A percentile compares a stretch with the other conserved stretches of the same genome.
Conservation (phyloP, 352 stramenopile species). For the Phytopythium mirpurense region DNA sequence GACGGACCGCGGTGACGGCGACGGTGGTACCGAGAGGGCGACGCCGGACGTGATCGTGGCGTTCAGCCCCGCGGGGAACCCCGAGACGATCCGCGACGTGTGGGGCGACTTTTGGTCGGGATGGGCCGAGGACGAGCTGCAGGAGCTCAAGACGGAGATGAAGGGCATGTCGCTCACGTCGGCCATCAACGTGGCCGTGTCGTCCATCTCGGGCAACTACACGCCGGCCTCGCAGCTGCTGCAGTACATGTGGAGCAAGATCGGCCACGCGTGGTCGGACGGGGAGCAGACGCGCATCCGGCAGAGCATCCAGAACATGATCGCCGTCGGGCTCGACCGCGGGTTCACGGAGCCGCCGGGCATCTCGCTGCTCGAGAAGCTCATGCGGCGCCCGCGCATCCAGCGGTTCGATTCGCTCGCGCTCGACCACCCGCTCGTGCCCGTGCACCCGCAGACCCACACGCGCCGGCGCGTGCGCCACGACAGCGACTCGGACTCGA, state of each 20-base stretch:
- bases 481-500: constrained; percentile 56
- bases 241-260: constrained; percentile 82
- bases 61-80: constrained; percentile 72
- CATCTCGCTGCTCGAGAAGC: constrained; percentile 70
- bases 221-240: constrained; percentile 63
- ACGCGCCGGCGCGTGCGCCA: constrained; percentile 29
- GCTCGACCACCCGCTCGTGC: constrained; percentile 45
- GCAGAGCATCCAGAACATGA: constrained; percentile 87
- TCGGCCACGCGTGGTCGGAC: constrained; percentile 75
- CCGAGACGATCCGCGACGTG: constrained; percentile 77
- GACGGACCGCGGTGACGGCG: neutral
- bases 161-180: constrained; percentile 67
- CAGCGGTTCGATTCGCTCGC: constrained; percentile 70
- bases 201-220: constrained; percentile 78
- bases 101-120: constrained; percentile 86
- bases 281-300: constrained; percentile 81
- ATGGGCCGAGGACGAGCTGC: constrained; percentile 79
- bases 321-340: constrained; percentile 70
- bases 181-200: constrained; percentile 71
- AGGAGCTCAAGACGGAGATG: constrained; percentile 78
- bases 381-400: constrained; percentile 54
- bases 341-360: constrained; percentile 55
- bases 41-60: constrained; percentile 69
- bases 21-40: constrained; percentile 22
- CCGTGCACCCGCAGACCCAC: constrained; percentile 51